Conservation (phyloP, 2,329 filamentous ascomycete species). For the Pseudodiploospora longispora region DNA sequence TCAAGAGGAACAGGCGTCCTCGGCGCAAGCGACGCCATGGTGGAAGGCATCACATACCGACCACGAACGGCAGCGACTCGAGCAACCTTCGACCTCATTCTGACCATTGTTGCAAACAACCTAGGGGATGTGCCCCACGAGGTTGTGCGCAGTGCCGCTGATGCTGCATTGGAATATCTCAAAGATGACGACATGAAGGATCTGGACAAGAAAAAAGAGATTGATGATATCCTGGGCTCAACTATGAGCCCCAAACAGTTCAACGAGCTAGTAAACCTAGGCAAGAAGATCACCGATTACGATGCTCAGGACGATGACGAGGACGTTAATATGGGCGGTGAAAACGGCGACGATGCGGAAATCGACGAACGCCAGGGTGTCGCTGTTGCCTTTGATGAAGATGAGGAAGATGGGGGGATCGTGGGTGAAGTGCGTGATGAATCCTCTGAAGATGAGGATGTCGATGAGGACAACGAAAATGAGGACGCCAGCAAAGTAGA, state of each 20-base stretch:
- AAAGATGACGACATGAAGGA: slow-evolving; percentile 97
- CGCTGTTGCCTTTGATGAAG: slow-evolving; percentile 92
- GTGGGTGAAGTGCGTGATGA: slow-evolving; percentile 85
- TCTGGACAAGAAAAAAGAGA: slow-evolving; percentile 95
- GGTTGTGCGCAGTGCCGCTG: slow-evolving; percentile 86
- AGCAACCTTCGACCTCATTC: slow-evolving; percentile 87
- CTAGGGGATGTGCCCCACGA: slow-evolving; percentile 91
- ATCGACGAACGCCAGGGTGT: slow-evolving; percentile 94
- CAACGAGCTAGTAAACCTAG: slow-evolving; percentile 90
- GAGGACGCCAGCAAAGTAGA: slow-evolving; percentile 43
- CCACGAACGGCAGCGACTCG: slow-evolving; percentile 86
- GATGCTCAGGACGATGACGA: slow-evolving; percentile 95
- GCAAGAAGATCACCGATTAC: slow-evolving; percentile 99
- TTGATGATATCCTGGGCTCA: slow-evolving; percentile 85
- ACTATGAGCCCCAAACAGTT: slow-evolving; percentile 83
- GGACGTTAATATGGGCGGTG: slow-evolving; percentile 64
- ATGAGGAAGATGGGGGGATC: slow-evolving; percentile 70
- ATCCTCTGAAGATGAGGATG: slow-evolving; percentile 72
- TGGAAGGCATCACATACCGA: slow-evolving; percentile 87
- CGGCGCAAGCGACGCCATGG: slow-evolving; percentile 73
- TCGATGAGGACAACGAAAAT: slow-evolving; percentile 53
- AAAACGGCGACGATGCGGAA: slow-evolving; percentile 60
- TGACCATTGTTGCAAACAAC: slow-evolving; percentile 80
- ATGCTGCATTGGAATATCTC: slow-evolving; percentile 80
- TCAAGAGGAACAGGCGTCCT: slow-evolving; percentile 68